A percentile compares a stretch with the other conserved stretches of the same genome.
These are phyloP conservation scores for Beauveria rudraprayagi DNA, from an alignment of 2,329 filamentous ascomycete genomes.

Conservation along the genomic window DNA sequence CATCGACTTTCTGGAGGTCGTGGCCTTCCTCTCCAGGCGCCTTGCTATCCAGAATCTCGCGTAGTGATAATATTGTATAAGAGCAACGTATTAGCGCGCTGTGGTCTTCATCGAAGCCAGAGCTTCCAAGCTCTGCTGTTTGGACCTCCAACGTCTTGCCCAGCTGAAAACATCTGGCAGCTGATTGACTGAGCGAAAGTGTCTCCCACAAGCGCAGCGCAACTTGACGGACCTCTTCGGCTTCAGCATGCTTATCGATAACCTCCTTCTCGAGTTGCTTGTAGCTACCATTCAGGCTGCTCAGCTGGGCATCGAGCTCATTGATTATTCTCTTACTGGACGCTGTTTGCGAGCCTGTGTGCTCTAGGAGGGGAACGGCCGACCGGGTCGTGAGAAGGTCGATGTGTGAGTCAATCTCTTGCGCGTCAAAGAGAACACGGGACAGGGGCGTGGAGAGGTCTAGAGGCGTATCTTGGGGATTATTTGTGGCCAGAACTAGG, in stretches of 20 bases:
- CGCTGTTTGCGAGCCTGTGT: conserved; percentile 67
- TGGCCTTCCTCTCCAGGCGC: conserved; percentile 65
- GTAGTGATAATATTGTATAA: conserved; percentile 67
- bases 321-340: conserved; percentile 65
- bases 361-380: conserved; percentile 69
- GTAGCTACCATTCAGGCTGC: conserved; percentile 76
- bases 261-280: conserved; percentile 80
- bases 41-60: conserved; percentile 62
- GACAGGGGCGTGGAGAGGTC: conserved; percentile 93
- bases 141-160: conserved; percentile 84
- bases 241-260: conserved; percentile 73
- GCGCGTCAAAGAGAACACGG: conserved; percentile 88
- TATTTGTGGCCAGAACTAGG: conserved; percentile 84
- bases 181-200: conserved; percentile 65
- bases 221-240: conserved; percentile 71
- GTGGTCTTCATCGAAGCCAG: conserved; percentile 58
- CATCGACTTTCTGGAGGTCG: conserved; percentile 65
- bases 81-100: conserved; percentile 74
- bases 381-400: conserved; percentile 79
- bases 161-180: conserved; percentile 70
- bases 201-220: conserved; percentile 75
- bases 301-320: conserved; percentile 73
- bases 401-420: conserved; percentile 95
- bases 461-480: conserved; percentile 78
- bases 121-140: conserved; percentile 52